Base-by-base conservation (phyloP, 2,329 filamentous ascomycete genomes). In the Thermothelomyces thermophilus region DNA sequence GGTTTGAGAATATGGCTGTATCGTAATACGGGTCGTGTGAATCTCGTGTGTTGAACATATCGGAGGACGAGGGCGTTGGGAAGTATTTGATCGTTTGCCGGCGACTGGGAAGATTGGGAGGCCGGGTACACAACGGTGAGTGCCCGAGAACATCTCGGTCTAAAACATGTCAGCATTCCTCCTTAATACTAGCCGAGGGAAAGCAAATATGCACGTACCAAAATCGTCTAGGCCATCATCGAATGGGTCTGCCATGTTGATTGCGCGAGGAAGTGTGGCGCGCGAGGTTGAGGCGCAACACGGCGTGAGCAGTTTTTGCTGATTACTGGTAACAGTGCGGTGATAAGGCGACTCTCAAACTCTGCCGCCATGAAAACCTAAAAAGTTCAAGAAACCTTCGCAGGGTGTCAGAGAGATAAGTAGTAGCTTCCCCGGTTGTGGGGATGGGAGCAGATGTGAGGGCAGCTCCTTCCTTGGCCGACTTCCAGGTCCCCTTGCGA, bases 141-240 rank as follows among this genome's bases (percentile, higher is more conserved):
- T 44, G 46, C 9, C 41, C 49, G 11, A 54, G 54, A 35, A 58
- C 13, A 20, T 53, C 46, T 5, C 49, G 41, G 14, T 57, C 54
- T 58, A 20, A 5, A 6, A 1, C 3, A 13, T 19, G 48, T 57
- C 20, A 56, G 41, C 17, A 22, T 4, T 1, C n/a, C 11, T 5
- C 3, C 14, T 2, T 13, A 5, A 20, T 3, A 28, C 2, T 5
- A 5, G 3, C 26, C 30, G 6, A 11, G 14, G 1, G 13, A 16
- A 30, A 7, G 8, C 19, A 20, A 17, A 7, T 2, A 8, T n/a
- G 13, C 14, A 11, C 34, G 33, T 30, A 58, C 58, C 58, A 28
- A 60, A 60, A 24, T 58, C 56, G 30, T 60, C 58, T 30, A 60
- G 43, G 8, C 48, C 56, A 45, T 58, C 54, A 17, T 51, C 37